These are phyloP conservation scores for Trebouxia sp. DNA, from an alignment of 139 green algal genomes.

Conservation along the genomic window DNA sequence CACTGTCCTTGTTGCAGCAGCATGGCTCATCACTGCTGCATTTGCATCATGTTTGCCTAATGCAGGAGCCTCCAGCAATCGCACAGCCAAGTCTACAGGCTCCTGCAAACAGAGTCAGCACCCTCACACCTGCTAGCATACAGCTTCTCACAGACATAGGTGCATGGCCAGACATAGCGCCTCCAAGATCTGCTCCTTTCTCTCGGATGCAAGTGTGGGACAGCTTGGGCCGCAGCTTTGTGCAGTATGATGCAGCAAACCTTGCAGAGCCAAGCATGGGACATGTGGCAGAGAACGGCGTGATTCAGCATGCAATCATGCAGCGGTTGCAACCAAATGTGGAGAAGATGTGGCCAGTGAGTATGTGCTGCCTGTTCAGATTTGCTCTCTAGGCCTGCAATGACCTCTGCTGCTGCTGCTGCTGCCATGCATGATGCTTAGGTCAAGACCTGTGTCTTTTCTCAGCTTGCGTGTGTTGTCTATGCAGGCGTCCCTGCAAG, in stretches of 20 bases:
- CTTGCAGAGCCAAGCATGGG: slow-evolving; percentile 57
- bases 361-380: background rate
- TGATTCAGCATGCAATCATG: slow-evolving; percentile 64
- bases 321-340: slow-evolving; percentile 32
- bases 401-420: background rate
- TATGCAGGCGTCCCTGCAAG: slow-evolving; percentile 25
- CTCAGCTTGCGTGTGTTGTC: background rate
- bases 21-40: no score
- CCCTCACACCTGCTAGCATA: slow-evolving; percentile 70
- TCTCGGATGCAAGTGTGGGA: slow-evolving; percentile 74
- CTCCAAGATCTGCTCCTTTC: slow-evolving; percentile 50
- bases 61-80: slow-evolving; percentile 4
- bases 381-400: background rate
- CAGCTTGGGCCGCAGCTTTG: slow-evolving; percentile 42
- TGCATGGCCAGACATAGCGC: slow-evolving; percentile 59
- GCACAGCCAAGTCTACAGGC: background rate
- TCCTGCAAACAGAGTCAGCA: slow-evolving; percentile 72
- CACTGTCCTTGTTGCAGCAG: no score
- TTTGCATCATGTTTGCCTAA: background rate
- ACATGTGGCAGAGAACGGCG: slow-evolving; percentile 71
- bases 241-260: slow-evolving; percentile 61
- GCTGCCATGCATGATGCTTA: background rate
- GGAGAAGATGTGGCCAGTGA: slow-evolving; percentile 34
- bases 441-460: background rate
- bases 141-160: slow-evolving; percentile 50